These are phyloP conservation scores for Eucalyptus guilfoylei DNA, from an alignment of 345 rosid species.

Conservation along the genomic window DNA sequence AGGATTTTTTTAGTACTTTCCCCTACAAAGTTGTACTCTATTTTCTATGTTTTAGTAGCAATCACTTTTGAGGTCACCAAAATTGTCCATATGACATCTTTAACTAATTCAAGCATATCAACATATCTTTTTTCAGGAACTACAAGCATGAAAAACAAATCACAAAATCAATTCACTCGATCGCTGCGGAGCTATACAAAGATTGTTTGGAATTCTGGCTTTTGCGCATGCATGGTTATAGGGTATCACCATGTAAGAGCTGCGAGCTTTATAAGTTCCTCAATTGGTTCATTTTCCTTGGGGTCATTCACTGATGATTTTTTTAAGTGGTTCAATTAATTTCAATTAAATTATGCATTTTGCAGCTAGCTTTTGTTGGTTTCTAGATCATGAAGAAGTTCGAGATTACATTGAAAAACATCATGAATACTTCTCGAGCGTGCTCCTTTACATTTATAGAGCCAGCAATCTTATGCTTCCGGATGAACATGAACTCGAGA, in stretches of 20 bases:
- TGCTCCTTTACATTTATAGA: conserved; percentile 32
- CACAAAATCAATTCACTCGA: neutral
- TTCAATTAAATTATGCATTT: neutral
- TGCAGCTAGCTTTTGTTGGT: conserved; percentile 51
- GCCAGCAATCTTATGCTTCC: conserved; percentile 55
- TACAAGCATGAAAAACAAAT: neutral
- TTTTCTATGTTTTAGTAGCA: neutral
- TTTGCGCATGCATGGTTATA: conserved; percentile 36
- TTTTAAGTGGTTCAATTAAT: neutral
- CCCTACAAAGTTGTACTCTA: neutral
- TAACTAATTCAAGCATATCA: neutral
- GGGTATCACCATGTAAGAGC: conserved; percentile 33
- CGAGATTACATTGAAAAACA: conserved; percentile 12
- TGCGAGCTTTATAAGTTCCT: neutral
- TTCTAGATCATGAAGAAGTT: conserved; percentile 20
- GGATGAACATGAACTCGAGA: conserved; percentile 31
- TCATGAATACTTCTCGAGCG: conserved; percentile 9
- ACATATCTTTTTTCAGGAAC: conserved; percentile 3
- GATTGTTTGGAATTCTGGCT: conserved; percentile 49
- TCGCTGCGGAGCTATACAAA: conserved; percentile 17
- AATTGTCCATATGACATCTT: neutral
- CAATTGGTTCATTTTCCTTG: neutral
- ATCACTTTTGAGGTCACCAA: neutral
- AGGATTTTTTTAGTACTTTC: no score
- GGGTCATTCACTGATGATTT: neutral